Base-by-base conservation (phyloP, 495 filamentous ascomycete species). In the Trichodelitschia bisporula region DNA sequence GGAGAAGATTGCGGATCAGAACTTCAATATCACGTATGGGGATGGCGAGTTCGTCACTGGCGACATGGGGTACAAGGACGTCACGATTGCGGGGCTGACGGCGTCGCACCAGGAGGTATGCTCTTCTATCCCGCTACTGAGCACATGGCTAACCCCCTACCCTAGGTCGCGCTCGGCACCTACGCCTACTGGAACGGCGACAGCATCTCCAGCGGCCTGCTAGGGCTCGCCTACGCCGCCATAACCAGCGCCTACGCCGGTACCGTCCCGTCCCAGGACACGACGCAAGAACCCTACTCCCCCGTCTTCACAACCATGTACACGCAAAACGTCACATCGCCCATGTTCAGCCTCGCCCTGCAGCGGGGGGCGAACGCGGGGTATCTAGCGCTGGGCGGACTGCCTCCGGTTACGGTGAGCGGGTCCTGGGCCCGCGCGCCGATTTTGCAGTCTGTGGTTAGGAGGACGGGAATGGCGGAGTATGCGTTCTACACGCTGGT, bases 171-270 rank as follows among this genome's bases (percentile, higher is more conserved):
- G 1, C 42, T 69, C 19, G 59, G 61, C 4, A 51, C 63, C 32
- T 36, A 34, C 14, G 56, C 57, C 3, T 46, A 45, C 23, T 60
- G 58, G 47, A 49, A 50, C 29, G 62, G 62, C 5, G 56, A 61
- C 34, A 57, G 47, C 25, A 29, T 34, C 2, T 59, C 57, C 5
- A 57, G 51, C 37, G 72, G 72, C 2, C 36, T 75, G 12, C 45
- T 76, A 4, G 70, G 72, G 2, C 53, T 77, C 15, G 65, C 56
- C 0, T 76, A 66, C 35, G 66, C 66, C 3, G 40, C 53, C 1
- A 36, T 69, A 11, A 62, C 59, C 11, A 62, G 53, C 33, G 41
- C 48, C 28, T 54, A 51, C 40, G n/a, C n/a, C n/a, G n/a, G n/a
- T n/a, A n/a, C n/a, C n/a, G n/a, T n/a, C n/a, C n/a, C n/a, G n/a